Percentiles rank a stretch among this genome's conserved stretches.
Conservation (phyloP, 1,284 basidiomycete genomes). For the Mycosarcoma mackinlayi region DNA sequence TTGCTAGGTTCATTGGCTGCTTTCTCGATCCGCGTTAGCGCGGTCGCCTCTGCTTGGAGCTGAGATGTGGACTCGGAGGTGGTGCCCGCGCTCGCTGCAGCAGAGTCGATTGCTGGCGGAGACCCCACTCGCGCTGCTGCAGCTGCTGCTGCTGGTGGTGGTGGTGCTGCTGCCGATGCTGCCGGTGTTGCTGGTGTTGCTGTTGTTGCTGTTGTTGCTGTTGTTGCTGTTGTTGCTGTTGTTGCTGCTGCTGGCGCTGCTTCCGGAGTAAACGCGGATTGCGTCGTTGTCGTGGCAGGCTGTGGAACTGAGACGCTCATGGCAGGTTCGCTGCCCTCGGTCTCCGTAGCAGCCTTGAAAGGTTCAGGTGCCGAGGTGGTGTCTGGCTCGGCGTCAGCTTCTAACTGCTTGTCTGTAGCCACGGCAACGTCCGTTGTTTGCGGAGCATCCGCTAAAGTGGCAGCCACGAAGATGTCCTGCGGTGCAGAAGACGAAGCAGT, state of each 20-base stretch:
- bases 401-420: too few relatives aligned
- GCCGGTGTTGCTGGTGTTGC: not conserved
- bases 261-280: not conserved
- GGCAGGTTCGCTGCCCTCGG: not conserved
- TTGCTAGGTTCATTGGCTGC: not conserved
- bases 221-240: not conserved
- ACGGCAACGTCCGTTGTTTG: not conserved
- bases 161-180: not conserved
- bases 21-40: not conserved
- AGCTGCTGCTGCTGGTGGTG: not conserved
- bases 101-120: not conserved
- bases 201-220: not conserved
- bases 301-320: not conserved
- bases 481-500: not conserved
- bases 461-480: not conserved
- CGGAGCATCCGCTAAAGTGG: not conserved
- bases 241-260: not conserved
- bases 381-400: not conserved
- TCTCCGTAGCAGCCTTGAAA: not conserved
- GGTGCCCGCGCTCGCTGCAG: not conserved
- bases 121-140: not conserved
- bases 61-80: not conserved
- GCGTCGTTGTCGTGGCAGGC: not conserved
- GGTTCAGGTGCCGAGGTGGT: not conserved
- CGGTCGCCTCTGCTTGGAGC: not conserved